phyloP scores from a whole-genome alignment of 257 asterid genomes.

The Solanum bukasovii region DNA sequence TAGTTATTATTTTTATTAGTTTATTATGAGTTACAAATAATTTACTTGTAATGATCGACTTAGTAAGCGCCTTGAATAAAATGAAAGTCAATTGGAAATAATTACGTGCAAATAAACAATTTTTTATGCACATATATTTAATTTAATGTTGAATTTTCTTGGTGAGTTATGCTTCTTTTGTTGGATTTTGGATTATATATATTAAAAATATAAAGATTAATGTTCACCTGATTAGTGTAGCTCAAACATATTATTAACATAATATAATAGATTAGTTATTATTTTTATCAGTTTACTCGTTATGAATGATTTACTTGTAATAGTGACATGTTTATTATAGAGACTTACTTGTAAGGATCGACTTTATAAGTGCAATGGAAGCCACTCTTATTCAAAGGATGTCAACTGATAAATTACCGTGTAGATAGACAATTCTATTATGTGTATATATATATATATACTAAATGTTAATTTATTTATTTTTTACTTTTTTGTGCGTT shows the following conservation, averaged over 20 bases:
- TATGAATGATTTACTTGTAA: rapidly evolving
- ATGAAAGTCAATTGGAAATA: neutral
- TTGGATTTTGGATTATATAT: neutral
- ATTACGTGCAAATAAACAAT: neutral
- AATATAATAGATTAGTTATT: neutral
- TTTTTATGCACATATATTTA: neutral
- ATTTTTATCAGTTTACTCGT: neutral
- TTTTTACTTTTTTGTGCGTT: neutral
- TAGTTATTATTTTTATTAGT: neutral
- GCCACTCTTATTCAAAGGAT: neutral
- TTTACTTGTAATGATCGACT: neutral
- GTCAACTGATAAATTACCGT: neutral
- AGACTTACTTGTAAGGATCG: neutral
- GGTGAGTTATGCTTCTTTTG: neutral
- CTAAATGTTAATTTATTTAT: neutral
- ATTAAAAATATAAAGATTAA: rapidly evolving
- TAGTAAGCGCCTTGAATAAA: neutral
- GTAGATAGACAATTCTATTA: neutral
- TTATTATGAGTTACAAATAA: rapidly evolving
- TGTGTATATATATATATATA: no score
- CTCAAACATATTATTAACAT: neutral
- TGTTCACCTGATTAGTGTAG: neutral
- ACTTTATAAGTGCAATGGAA: neutral
- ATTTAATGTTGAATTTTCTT: neutral
- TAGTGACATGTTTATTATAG: neutral